Conservation (phyloP, 257 asterid genomes). For the Fraxinus quadrangulata region DNA sequence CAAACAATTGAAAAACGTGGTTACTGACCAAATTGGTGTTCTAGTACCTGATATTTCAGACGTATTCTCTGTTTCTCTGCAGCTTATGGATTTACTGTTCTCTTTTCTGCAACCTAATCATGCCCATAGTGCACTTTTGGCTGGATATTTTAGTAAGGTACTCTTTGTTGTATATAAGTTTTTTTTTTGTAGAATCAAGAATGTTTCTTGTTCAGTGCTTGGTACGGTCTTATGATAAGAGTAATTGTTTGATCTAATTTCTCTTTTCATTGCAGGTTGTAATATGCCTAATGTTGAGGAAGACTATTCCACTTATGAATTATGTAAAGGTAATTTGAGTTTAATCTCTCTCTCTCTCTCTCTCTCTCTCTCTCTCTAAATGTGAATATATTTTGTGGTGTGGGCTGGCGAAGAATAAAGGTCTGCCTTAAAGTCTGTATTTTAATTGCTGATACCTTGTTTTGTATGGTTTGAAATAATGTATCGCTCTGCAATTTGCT, state of each 20-base stretch:
- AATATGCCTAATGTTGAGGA: slow-evolving; percentile 85
- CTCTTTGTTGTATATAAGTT: background rate
- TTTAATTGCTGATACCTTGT: slow-evolving; percentile 16
- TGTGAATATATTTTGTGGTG: background rate
- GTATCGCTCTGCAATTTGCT: slow-evolving; percentile 5
- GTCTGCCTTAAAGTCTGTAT: slow-evolving; percentile 9
- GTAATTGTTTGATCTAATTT: slow-evolving; percentile 31
- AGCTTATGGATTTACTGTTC: slow-evolving; percentile 93
- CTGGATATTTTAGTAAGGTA: slow-evolving; percentile 99
- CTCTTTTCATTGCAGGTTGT: slow-evolving; percentile 67
- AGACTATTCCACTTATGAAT: slow-evolving; percentile 80
- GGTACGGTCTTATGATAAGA: slow-evolving; percentile 21
- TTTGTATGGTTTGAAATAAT: background rate
- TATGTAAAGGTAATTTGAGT: slow-evolving; percentile 71
- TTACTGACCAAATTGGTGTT: slow-evolving; percentile 18
- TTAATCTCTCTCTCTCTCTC: background rate
- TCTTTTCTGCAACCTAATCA: slow-evolving; percentile 91
- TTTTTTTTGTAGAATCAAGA: background rate
- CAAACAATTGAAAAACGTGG: slow-evolving; percentile 15
- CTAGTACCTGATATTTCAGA: slow-evolving; percentile 24
- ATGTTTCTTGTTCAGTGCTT: slow-evolving; percentile 13
- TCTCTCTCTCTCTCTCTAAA: background rate
- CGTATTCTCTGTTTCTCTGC: slow-evolving; percentile 34
- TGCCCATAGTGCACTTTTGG: slow-evolving; percentile 81
- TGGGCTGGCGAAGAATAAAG: background rate